These are phyloP conservation scores for Penicillium sumatraense DNA, from an alignment of 2,329 filamentous ascomycete genomes.

Conservation along the genomic window DNA sequence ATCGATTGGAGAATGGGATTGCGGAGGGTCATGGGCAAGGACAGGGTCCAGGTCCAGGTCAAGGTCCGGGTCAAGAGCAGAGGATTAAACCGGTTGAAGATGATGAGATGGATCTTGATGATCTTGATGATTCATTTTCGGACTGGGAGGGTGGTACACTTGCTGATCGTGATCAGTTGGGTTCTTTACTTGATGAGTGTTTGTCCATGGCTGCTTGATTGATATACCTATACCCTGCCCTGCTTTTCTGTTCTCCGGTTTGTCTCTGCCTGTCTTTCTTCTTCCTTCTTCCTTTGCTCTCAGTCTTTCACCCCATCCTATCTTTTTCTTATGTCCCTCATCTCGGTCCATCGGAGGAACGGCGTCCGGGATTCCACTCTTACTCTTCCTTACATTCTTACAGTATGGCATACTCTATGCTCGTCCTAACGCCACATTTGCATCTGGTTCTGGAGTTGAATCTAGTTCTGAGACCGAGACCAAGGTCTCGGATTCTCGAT, in stretches of 20 bases:
- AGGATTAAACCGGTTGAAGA: conserved; percentile 23
- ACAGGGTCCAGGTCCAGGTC: no score
- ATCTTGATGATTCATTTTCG: conserved; percentile 29
- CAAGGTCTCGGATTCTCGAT: neutral
- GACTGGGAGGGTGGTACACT: conserved; percentile 46
- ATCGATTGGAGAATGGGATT: conserved; percentile 32
- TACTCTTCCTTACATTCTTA: no score
- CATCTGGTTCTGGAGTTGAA: conserved; percentile 33
- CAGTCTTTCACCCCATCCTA: neutral
- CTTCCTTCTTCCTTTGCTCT: conserved; percentile 3
- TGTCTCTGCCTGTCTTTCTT: conserved; percentile 2
- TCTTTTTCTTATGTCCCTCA: no score
- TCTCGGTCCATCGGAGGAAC: conserved; percentile 24
- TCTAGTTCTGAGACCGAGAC: conserved; percentile 14
- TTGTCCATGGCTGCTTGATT: conserved; percentile 44
- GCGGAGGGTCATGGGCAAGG: conserved; percentile 13
- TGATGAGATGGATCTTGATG: conserved; percentile 49
- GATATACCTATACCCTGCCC: conserved; percentile 16
- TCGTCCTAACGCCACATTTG: conserved; percentile 28
- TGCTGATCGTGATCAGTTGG: conserved; percentile 43
- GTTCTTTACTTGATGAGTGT: conserved; percentile 46
- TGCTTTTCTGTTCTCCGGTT: conserved; percentile 15
- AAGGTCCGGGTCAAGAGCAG: neutral
- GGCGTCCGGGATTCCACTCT: conserved; percentile 35
- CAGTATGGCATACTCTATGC: no score